Evolutionary conservation across 805 yeast species (phyloP).

Genomic region (Zygotorulaspora chibaensis): DNA sequence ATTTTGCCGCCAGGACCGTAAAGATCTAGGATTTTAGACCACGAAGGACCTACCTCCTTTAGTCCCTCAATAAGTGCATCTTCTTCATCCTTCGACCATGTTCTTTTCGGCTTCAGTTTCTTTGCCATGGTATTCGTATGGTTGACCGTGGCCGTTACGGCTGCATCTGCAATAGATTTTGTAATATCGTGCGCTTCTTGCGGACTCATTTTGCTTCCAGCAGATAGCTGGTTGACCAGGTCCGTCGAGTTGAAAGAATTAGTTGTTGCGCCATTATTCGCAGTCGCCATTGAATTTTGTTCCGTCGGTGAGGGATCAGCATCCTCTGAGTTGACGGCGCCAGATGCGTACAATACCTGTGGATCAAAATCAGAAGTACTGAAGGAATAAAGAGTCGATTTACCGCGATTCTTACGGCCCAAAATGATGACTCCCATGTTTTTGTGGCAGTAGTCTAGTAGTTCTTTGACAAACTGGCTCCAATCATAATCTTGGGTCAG

Average conservation of each 20-base stretch:
- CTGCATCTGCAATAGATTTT: slow-evolving; percentile 23
- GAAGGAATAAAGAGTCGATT: slow-evolving; percentile 25
- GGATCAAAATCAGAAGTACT: slow-evolving; percentile 25
- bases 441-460: slow-evolving; percentile 72
- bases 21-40: slow-evolving; percentile 87
- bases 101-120: slow-evolving; percentile 32
- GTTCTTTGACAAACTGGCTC: slow-evolving; percentile 74
- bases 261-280: slow-evolving; percentile 1
- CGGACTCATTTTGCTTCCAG: slow-evolving; percentile 5
- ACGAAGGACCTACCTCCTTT: slow-evolving; percentile 79
- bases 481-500: slow-evolving; percentile 77
- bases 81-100: slow-evolving; percentile 88
- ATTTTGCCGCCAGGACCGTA: slow-evolving; percentile 92
- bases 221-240: background rate
- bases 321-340: slow-evolving; percentile 15
- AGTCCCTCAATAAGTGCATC: slow-evolving; percentile 76
- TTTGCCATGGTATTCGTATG: slow-evolving; percentile 11
- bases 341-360: slow-evolving; percentile 23
- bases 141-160: slow-evolving; percentile 21
- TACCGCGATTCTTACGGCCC: slow-evolving; percentile 50
- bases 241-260: slow-evolving; percentile 8
- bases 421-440: slow-evolving; percentile 68
- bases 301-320: background rate
- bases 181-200: slow-evolving; percentile 4
- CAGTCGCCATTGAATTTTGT: background rate